These are phyloP conservation scores for Maudiozyma bulderi DNA, from an alignment of 805 yeast genomes.

Conservation along the genomic window DNA sequence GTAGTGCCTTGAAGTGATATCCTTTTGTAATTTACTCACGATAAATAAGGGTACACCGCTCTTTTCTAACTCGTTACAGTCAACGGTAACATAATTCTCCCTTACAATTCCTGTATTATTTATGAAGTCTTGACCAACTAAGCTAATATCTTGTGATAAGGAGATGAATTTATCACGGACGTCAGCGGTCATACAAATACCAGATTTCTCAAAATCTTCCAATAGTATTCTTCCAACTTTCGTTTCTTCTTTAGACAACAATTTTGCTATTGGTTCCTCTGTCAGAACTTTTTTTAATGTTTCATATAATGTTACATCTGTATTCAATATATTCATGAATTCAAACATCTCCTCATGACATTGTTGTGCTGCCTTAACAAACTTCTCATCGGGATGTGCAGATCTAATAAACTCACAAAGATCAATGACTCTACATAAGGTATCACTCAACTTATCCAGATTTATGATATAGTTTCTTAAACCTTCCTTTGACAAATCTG, in stretches of 20 bases:
- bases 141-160: slow-evolving; percentile 70
- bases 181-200: slow-evolving; percentile 65
- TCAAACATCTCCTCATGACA: slow-evolving; percentile 86
- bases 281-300: slow-evolving; percentile 49
- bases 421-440: slow-evolving; percentile 85
- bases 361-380: slow-evolving; percentile 72
- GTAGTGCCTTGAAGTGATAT: slow-evolving; percentile 33
- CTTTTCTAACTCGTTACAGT: slow-evolving; percentile 13
- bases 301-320: slow-evolving; percentile 61
- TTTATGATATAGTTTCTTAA: slow-evolving; percentile 45
- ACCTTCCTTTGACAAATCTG: slow-evolving; percentile 36
- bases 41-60: slow-evolving; percentile 14
- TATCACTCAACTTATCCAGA: slow-evolving; percentile 78
- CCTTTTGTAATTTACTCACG: slow-evolving; percentile 26
- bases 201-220: slow-evolving; percentile 84
- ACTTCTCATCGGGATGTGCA: slow-evolving; percentile 66
- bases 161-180: slow-evolving; percentile 63
- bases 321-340: slow-evolving; percentile 86
- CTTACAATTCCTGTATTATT: slow-evolving; percentile 20
- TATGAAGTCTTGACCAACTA: slow-evolving; percentile 67
- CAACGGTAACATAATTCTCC: slow-evolving; percentile 16
- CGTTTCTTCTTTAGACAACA: slow-evolving; percentile 62
- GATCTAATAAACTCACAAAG: slow-evolving; percentile 86
- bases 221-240: slow-evolving; percentile 73
- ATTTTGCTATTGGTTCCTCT: slow-evolving; percentile 18